Conservation (phyloP, 345 rosid species). For the Punica granatum region DNA sequence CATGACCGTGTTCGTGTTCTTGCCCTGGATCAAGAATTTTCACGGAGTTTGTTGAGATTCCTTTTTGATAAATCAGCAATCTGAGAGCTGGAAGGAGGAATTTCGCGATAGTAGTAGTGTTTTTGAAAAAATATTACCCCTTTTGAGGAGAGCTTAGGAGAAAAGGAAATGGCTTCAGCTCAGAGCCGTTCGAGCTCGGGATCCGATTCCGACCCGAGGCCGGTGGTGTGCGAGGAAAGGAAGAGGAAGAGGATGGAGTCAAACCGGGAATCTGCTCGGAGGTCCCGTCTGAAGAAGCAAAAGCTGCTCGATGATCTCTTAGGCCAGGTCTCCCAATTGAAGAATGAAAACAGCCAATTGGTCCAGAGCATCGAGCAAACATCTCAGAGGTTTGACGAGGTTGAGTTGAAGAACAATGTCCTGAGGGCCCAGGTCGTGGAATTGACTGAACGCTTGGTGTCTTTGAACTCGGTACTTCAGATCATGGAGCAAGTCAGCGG, state of each 20-base stretch:
- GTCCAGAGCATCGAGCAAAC: slow-evolving; percentile 23
- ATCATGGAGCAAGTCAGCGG: slow-evolving; percentile 56
- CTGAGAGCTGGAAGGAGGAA: neutral
- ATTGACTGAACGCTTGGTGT: slow-evolving; percentile 55
- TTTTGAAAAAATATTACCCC: neutral
- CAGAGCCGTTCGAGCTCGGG: slow-evolving; percentile 47
- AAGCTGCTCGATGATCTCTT: slow-evolving; percentile 53
- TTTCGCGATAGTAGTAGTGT: neutral
- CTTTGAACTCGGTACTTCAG: slow-evolving; percentile 30
- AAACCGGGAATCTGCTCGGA: slow-evolving; percentile 80
- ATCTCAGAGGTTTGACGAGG: slow-evolving; percentile 28
- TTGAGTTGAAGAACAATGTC: slow-evolving; percentile 55
- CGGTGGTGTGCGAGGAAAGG: slow-evolving; percentile 49
- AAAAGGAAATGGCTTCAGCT: slow-evolving; percentile 25
- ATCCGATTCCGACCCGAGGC: slow-evolving; percentile 55
- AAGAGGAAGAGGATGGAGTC: slow-evolving; percentile 86
- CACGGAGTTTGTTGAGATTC: neutral
- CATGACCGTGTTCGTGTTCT: neutral
- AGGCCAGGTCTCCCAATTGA: slow-evolving; percentile 39
- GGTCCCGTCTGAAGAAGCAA: slow-evolving; percentile 80
- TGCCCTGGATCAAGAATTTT: neutral
- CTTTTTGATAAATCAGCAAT: neutral
- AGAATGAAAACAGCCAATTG: slow-evolving; percentile 37
- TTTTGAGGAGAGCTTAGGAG: slow-evolving; percentile 7
- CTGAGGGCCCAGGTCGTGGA: slow-evolving; percentile 63